Percentiles rank a stretch among this genome's conserved stretches.
phyloP scores from a whole-genome alignment of 2,329 filamentous ascomycete species.

The Botrytis deweyae region DNA sequence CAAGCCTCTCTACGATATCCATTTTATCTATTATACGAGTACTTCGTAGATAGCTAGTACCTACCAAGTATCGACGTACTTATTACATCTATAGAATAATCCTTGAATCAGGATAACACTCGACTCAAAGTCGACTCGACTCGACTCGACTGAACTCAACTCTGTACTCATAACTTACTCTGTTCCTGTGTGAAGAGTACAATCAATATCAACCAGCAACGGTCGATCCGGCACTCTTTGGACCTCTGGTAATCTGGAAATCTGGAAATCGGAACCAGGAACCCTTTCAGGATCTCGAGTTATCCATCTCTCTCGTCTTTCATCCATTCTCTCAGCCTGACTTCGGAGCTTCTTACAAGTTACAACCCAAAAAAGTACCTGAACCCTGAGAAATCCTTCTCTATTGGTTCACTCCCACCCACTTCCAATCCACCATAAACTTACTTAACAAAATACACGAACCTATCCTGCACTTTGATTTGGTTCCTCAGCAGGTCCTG shows the following conservation, averaged over 20 bases:
- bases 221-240: not conserved
- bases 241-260: not conserved
- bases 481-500: constrained; percentile 27
- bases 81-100: not conserved
- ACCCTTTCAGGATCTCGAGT: not conserved
- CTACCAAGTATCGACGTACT: not conserved
- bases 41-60: not conserved
- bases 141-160: too few relatives aligned
- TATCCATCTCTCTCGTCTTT: not conserved
- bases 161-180: not conserved
- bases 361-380: not conserved
- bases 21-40: not conserved
- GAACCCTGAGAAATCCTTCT: not conserved
- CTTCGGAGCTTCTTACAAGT: not conserved
- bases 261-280: not conserved
- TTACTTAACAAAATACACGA: constrained; percentile 14
- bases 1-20: not conserved
- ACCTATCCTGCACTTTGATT: constrained; percentile 16
- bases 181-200: not conserved
- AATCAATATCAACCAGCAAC: not conserved
- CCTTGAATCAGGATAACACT: too few relatives aligned
- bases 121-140: not conserved
- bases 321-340: not conserved
- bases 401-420: constrained; percentile 1
- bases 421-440: constrained; percentile 1